Evolutionary conservation across 2,329 filamentous ascomycete genomes (phyloP).

Genomic region (Talaromyces verruculosus): DNA sequence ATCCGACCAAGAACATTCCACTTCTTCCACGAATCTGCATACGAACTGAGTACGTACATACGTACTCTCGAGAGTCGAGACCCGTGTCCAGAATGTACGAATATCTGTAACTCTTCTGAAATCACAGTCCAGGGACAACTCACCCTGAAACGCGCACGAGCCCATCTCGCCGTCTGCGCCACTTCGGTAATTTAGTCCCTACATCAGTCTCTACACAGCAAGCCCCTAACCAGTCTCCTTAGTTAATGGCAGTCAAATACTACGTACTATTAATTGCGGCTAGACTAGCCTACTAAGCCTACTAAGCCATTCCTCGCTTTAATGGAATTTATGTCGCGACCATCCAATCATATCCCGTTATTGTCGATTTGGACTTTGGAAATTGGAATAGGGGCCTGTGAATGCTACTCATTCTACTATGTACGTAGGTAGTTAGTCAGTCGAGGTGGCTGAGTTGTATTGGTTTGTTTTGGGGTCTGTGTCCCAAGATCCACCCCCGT

Average conservation of each 20-base stretch:
- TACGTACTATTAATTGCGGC: not conserved
- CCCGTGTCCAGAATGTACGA: not conserved
- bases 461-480: not conserved
- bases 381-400: not conserved
- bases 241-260: too few relatives aligned
- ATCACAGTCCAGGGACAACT: not conserved
- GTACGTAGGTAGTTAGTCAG: not conserved
- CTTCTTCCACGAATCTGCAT: not conserved
- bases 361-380: not conserved
- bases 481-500: not conserved
- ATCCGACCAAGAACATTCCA: not conserved
- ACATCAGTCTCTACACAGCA: not conserved
- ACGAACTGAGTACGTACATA: not conserved
- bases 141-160: conserved; percentile 13
- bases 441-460: not conserved
- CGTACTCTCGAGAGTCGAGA: not conserved
- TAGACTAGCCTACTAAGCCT: not conserved
- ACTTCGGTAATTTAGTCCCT: conserved; percentile 1
- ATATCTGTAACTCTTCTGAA: not conserved
- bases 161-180: conserved; percentile 1
- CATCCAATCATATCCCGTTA: not conserved
- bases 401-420: not conserved
- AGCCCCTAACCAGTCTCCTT: not conserved
- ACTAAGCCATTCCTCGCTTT: conserved; percentile 1
- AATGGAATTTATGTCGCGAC: not conserved